A percentile compares a stretch with the other conserved stretches of the same genome.
Conservation (phyloP, 352 stramenopile species). For the Globisporangium paddicum region DNA sequence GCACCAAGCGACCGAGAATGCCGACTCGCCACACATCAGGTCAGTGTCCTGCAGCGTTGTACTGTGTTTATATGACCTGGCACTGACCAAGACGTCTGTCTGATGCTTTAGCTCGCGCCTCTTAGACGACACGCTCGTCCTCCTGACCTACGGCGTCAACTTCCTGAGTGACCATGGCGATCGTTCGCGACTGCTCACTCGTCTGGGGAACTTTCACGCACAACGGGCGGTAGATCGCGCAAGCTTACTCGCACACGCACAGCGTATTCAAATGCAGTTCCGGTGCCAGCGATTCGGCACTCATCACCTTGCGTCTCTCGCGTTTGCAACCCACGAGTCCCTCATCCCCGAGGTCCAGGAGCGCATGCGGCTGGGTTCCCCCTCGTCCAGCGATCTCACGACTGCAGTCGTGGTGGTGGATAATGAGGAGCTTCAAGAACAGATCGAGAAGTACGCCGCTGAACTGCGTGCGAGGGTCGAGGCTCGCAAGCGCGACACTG, state of each 20-base stretch:
- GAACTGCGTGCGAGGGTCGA: conserved; percentile 33
- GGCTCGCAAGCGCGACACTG: conserved; percentile 25
- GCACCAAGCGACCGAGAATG: conserved; percentile 15
- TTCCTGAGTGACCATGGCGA: conserved; percentile 27
- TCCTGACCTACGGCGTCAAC: conserved; percentile 37
- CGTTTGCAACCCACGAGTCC: conserved; percentile 30
- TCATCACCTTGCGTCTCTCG: conserved; percentile 31
- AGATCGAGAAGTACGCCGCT: conserved; percentile 38
- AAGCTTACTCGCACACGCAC: conserved; percentile 18
- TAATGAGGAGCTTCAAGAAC: conserved; percentile 25
- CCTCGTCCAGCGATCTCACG: conserved; percentile 1
- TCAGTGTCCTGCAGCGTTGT: conserved; percentile 10
- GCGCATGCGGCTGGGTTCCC: conserved; percentile 12
- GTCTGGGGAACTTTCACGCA: conserved; percentile 8
- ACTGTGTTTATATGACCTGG: not conserved
- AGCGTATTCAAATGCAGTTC: conserved; percentile 28
- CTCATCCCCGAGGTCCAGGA: conserved; percentile 36
- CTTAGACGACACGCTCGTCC: conserved; percentile 41
- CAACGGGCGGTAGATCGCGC: conserved; percentile 12
- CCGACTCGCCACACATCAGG: conserved; percentile 37
- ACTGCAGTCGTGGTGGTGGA: conserved; percentile 26
- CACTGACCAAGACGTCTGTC: not conserved
- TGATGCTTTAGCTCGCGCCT: conserved; percentile 16
- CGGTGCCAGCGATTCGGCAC: conserved; percentile 45
- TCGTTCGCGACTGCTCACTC: conserved; percentile 10